phyloP scores from a whole-genome alignment of 345 rosid species.

The Lumnitzera racemosa region DNA sequence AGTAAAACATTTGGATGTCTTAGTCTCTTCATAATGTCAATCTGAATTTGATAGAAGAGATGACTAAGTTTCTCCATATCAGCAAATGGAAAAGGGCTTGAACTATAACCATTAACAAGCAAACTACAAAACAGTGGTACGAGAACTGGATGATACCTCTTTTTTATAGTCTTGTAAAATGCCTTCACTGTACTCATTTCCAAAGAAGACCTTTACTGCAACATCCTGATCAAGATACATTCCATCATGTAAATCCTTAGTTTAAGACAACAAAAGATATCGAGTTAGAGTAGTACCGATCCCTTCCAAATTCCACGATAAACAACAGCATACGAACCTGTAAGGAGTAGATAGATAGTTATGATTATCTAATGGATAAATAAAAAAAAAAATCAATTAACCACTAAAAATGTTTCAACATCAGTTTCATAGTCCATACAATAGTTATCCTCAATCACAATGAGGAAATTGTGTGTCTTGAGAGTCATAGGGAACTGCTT shows the following conservation, averaged over 20 bases:
- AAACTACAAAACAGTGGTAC: constrained; percentile 1
- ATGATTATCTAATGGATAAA: background rate
- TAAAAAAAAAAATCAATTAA: background rate
- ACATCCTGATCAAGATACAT: constrained; percentile 49
- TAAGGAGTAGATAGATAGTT: constrained; percentile 7
- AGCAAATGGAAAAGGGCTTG: background rate
- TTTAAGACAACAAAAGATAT: background rate
- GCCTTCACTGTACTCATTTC: constrained; percentile 44
- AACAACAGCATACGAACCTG: constrained; percentile 77
- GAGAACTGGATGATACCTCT: constrained; percentile 42
- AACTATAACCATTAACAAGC: background rate
- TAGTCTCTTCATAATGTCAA: constrained; percentile 71
- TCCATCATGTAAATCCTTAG: background rate
- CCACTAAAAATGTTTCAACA: background rate
- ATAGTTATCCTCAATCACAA: too few species aligned
- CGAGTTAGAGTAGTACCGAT: constrained; percentile 40
- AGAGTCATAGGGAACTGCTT: too few species aligned
- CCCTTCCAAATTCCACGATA: constrained; percentile 75
- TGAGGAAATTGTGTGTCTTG: too few species aligned
- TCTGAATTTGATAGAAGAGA: constrained; percentile 22
- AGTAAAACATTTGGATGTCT: constrained; percentile 89
- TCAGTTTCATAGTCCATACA: too few species aligned
- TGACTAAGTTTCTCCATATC: background rate
- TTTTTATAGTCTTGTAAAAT: constrained; percentile 58
- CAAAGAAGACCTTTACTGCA: constrained; percentile 76